Base-by-base conservation (phyloP, 495 filamentous ascomycete species). In the Staphylotrichum longicolle region DNA sequence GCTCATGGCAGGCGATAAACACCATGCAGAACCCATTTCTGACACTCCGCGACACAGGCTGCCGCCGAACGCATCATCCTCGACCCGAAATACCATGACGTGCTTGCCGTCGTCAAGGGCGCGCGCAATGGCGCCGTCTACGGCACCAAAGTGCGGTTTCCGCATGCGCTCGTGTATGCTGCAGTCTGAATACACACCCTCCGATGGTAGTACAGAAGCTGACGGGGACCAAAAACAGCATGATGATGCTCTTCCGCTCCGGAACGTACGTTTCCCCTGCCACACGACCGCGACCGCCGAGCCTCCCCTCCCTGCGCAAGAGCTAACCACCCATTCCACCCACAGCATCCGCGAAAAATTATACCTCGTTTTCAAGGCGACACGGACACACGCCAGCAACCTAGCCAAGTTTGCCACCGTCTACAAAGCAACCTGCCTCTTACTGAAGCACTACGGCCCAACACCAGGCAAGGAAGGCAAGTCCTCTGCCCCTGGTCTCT, bases 51-150 rank as follows among this genome's bases (percentile, higher is more conserved):
- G 61, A 47, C 52, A 34, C 66, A 80, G 73, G 74, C 73, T 41
- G 70, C 72, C 71, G 72, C 88, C 62, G 88, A 95, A 72, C 77
- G 80, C 56, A 78, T 93, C 51, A 76, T 96, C 60, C 86, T 93
- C 42, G 85, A 98, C 73, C 91, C 93, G 4, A 77, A 84, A 62
- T 88, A 96, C 74, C 88, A 91, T 59, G 90, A 91, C 66, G 68
- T 91, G 55, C 84, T 99, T 34, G 81, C 89, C 33, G 79, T 99
- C 65, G 61, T 93, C 68, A 99, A 99, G 79, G 90, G 83, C 63
- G 86, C 92, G 52, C 92, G 94, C 74, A 99, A 98, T 88, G 94
- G 94, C 73, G 85, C 91, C 63, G 91, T 97, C 61, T 99, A 98
- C 78, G 94, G 94, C 34, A 86, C 92, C 66, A 99, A 98, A 84